These are phyloP conservation scores for Rhizopus delemar DNA, from an alignment of 371 early-diverging fungal species.

Conservation along the genomic window DNA sequence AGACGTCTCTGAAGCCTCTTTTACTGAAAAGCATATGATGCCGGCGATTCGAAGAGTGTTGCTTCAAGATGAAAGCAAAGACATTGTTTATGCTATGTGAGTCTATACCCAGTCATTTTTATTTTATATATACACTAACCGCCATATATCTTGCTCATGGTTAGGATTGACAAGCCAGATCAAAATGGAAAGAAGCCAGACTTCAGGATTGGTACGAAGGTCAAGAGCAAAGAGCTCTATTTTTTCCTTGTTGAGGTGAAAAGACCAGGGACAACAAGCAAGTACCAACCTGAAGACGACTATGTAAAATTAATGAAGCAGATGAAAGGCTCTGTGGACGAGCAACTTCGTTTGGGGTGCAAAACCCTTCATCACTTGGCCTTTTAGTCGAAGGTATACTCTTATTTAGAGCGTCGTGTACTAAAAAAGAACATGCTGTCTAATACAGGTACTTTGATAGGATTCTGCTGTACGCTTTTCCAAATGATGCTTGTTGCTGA, in stretches of 20 bases:
- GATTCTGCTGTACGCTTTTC: slow-evolving; percentile 3
- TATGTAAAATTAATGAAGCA: slow-evolving; percentile 13
- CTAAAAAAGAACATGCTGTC: slow-evolving; percentile 5
- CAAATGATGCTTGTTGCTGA: background rate
- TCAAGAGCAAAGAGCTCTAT: background rate
- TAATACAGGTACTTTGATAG: slow-evolving; percentile 7
- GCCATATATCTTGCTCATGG: slow-evolving; percentile 13
- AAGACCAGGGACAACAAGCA: slow-evolving; percentile 7
- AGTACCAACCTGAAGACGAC: slow-evolving; percentile 9
- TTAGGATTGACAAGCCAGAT: slow-evolving; percentile 3
- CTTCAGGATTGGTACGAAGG: slow-evolving; percentile 1
- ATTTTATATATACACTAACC: slow-evolving; percentile 12
- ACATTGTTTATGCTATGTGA: background rate
- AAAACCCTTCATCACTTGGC: slow-evolving; percentile 21
- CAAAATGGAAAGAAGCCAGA: slow-evolving; percentile 3
- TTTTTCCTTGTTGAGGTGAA: slow-evolving; percentile 12
- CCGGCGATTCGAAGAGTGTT: slow-evolving; percentile 1
- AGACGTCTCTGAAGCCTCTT: background rate
- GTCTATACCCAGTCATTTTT: slow-evolving; percentile 7
- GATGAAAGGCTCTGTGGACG: slow-evolving; percentile 14
- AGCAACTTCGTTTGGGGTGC: slow-evolving; percentile 11
- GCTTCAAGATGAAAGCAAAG: background rate
- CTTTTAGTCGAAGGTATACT: slow-evolving; percentile 20
- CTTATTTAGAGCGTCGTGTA: slow-evolving; percentile 18
- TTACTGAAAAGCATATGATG: background rate